Evolutionary conservation across 768 basidiomycete genomes (phyloP).

Genomic region (Kwoniella mangroviensis): DNA sequence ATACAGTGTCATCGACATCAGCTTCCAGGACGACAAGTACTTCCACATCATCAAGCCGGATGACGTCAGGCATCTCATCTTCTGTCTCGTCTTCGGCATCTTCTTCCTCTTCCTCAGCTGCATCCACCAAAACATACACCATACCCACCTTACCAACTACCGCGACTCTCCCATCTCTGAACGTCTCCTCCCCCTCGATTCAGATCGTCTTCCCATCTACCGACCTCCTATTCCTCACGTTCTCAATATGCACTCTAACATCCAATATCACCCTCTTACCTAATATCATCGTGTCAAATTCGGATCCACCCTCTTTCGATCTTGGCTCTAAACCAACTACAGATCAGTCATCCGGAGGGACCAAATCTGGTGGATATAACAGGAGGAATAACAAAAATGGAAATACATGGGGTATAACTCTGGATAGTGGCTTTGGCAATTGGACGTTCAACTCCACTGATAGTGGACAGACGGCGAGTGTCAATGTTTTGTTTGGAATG

Average conservation of each 20-base stretch:
- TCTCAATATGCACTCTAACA: slow-evolving; percentile 51
- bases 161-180: slow-evolving; percentile 35
- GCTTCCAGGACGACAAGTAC: slow-evolving; percentile 8
- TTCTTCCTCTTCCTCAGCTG: slow-evolving; percentile 12
- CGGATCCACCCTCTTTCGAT: slow-evolving; percentile 19
- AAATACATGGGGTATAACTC: slow-evolving; percentile 34
- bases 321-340: slow-evolving; percentile 17
- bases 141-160: slow-evolving; percentile 29
- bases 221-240: slow-evolving; percentile 40
- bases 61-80: background rate
- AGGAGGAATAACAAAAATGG: slow-evolving; percentile 21
- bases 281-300: slow-evolving; percentile 33
- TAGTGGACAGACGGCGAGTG: slow-evolving; percentile 8
- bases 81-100: slow-evolving; percentile 5
- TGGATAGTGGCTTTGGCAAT: slow-evolving; percentile 54
- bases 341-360: slow-evolving; percentile 38
- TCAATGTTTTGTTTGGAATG: slow-evolving; percentile 32
- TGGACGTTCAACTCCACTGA: slow-evolving; percentile 40
- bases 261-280: slow-evolving; percentile 40
- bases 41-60: slow-evolving; percentile 8
- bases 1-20: slow-evolving; percentile 9
- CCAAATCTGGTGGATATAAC: slow-evolving; percentile 28
- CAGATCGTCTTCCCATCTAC: slow-evolving; percentile 34
- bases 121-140: slow-evolving; percentile 22
- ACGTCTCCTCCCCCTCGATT: slow-evolving; percentile 24